Evolutionary conservation across 2,329 filamentous ascomycete genomes (phyloP), one percentile per base, ranked within the genome.

Genomic region (Aspergillus udagawae): DNA sequence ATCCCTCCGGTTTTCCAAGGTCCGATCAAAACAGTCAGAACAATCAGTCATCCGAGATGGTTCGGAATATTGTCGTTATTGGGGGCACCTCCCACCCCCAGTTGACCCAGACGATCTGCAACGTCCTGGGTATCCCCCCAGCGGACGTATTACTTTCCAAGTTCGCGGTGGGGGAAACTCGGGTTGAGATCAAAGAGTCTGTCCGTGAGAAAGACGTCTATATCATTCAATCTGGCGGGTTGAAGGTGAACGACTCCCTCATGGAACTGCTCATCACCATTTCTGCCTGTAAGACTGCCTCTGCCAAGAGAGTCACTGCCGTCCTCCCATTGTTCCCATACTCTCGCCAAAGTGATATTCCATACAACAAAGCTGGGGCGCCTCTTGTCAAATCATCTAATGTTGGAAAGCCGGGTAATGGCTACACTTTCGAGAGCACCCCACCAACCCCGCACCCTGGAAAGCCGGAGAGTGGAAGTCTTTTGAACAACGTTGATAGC

Each of bases 121-220:
- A 89, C 67, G 88, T 91, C 65, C 87, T 99, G 59, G 91, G 92
- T 66, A 86, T 99, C 54, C 88, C 91, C n/a, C 82, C 86, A 21
- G 91, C 91, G 66, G 88, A 92, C 70, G 89, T 93, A 65, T 86
- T 92, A 60, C 86, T 97, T 51, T 85, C 82, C 71, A 97, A 97
- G 79, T 99, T 99, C 80, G 91, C 92, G 32, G 91, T 94, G 53
- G 94, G 94, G 65, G 94, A 97, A 80, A 96, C 90, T 65, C 87
- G 93, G 55, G 93, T 96, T 62, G 94, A 97, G 77, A 96, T 99
- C 70, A 85, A 92, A 74, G 94, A 99, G 76, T 96, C 92, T 14
- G 94, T 99, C 52, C 89, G 94, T 67, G 94, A 91, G 67, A 99
- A 99, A 76, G 94, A 99, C 85, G 94, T 97, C 73, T 99, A 95